Evolutionary conservation across 1,284 basidiomycete genomes (phyloP).

Genomic region (Ceratobasidium sp.): DNA sequence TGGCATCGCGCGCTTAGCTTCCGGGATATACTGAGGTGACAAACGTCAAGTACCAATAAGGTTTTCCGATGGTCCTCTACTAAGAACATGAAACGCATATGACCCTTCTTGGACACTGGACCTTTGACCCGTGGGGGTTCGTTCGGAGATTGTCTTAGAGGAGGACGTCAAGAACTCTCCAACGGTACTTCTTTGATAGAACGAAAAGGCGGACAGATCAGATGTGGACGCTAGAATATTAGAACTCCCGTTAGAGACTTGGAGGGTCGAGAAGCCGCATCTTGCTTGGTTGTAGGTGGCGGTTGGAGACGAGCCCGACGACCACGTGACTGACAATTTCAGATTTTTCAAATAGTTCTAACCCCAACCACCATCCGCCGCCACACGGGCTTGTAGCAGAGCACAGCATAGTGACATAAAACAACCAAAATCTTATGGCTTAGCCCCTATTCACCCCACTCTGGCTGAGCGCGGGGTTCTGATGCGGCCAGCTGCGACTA

Average conservation of each 20-base stretch:
- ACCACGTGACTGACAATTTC: background rate
- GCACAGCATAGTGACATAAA: background rate
- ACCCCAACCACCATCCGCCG: conserved; percentile 3
- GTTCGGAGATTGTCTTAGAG: conserved; percentile 90
- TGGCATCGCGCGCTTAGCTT: background rate
- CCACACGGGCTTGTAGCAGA: conserved; percentile 15
- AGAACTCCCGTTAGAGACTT: conserved; percentile 58
- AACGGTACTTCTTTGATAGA: conserved; percentile 89
- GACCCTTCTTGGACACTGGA: conserved; percentile 96
- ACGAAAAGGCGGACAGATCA: conserved; percentile 92
- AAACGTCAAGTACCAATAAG: conserved; percentile 68
- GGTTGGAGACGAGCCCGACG: background rate
- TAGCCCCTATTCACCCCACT: background rate
- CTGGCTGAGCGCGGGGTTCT: background rate
- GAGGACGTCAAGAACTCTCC: conserved; percentile 92
- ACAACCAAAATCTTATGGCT: background rate
- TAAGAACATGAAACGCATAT: conserved; percentile 94
- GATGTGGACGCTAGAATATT: conserved; percentile 77
- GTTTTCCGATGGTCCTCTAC: conserved; percentile 79
- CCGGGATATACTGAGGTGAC: too few species aligned
- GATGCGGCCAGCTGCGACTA: background rate
- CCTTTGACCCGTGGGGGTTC: conserved; percentile 87
- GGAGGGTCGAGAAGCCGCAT: conserved; percentile 64
- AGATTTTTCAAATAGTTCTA: background rate
- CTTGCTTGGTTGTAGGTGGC: background rate